phyloP scores from a whole-genome alignment of 108 stramenopile species.

The Skeletonema grethae region DNA sequence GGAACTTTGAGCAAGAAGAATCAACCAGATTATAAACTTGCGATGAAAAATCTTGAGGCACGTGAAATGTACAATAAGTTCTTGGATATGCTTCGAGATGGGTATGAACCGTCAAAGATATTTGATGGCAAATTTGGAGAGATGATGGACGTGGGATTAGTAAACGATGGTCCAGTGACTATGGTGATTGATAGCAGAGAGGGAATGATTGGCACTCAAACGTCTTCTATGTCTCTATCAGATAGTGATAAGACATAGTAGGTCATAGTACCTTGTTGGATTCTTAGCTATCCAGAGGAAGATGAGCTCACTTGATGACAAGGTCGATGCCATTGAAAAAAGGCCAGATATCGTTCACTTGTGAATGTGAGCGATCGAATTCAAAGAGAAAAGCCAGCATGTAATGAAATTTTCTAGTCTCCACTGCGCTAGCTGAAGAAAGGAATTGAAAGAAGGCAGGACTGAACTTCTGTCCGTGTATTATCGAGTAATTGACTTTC shows the following conservation, averaged over 20 bases:
- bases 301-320: neutral
- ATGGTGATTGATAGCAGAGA: slow-evolving; percentile 80
- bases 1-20: slow-evolving; percentile 81
- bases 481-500: no score
- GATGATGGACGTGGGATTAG: slow-evolving; percentile 88
- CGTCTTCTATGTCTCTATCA: slow-evolving; percentile 17
- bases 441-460: no score
- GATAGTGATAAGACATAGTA: slow-evolving; percentile 6
- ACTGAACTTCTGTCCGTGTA: no score
- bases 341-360: no score
- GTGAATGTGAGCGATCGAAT: no score
- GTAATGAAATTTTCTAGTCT: no score
- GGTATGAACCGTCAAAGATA: slow-evolving; percentile 69
- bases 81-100: slow-evolving; percentile 58
- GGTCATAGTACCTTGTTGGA: neutral
- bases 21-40: slow-evolving; percentile 84
- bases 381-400: no score
- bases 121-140: slow-evolving; percentile 82
- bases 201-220: slow-evolving; percentile 8
- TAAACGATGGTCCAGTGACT: slow-evolving; percentile 92
- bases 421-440: no score
- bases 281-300: neutral
- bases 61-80: slow-evolving; percentile 69
- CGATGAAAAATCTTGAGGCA: slow-evolving; percentile 79
- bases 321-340: no score